Base-by-base conservation (phyloP, 768 basidiomycete species). In the Suillus subaureus region DNA sequence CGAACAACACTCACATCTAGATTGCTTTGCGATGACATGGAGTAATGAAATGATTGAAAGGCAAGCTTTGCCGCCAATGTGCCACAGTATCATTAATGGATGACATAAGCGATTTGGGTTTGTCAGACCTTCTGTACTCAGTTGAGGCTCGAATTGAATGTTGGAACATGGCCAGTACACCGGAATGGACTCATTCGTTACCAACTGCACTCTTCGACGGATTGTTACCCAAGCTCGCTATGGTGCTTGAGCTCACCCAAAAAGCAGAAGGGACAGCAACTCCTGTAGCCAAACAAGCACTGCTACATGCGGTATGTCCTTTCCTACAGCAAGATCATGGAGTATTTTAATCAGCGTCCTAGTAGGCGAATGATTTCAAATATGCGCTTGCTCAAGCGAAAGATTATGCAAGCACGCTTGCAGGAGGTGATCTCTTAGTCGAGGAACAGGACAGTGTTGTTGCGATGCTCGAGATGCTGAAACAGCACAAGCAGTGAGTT, bases 281-380 rank as follows among this genome's bases (percentile, higher is more conserved):
- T 15, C 83, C 83, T 4, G 85, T 87, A 65, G 82, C 86, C 23
- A 91, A 85, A 69, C 91, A 91, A 70, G 83, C 84, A 21, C 80
- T 92, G 8, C 79, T 92, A 11, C 85, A 88, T 66, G 87, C 90
- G 39, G 91, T 90, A 61, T 58, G 82, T 80, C 33, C 9, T n/a
- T n/a, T 33, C 13, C 21, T 13, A 16, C 13, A 52, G 6, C 47
- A 15, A 62, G 21, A 62, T 62, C 15, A 37, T 62, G 2, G 11
- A 33, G 15, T 63, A 40, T 13, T 26, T 60, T 28, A 26, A 63
- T 39, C 16, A 2, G 42, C 7, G 28, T 26, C 1, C 31, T 4
- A 1, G n/a, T 60, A 93, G 92, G 91, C 90, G 33, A 91, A 88
- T 68, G 88, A 89, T 37, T 89, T 91, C 76, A 90, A 87, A 69